Conservation (phyloP, 2,329 filamentous ascomycete genomes). For the Cladophialophora immunda region DNA sequence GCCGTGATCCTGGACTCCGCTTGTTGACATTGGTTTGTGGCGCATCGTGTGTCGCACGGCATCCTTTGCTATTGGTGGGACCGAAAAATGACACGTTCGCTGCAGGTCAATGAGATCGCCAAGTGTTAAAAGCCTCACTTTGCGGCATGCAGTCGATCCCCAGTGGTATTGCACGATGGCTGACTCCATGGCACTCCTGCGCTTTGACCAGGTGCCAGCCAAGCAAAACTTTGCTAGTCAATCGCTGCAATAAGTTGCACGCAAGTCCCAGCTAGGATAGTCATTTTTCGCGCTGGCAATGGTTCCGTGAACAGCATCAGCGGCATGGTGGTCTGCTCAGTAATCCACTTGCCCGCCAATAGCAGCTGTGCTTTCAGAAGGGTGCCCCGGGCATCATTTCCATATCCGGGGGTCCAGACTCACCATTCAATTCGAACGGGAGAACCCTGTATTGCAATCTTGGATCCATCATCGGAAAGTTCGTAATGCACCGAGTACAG, state of each 20-base stretch:
- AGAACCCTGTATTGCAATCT: not conserved
- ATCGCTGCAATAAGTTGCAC: not conserved
- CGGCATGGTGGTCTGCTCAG: not conserved
- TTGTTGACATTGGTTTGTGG: conserved; percentile 21
- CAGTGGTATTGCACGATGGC: not conserved
- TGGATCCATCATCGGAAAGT: not conserved
- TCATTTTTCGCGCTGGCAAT: not conserved
- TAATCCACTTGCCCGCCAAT: not conserved
- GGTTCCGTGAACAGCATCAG: not conserved
- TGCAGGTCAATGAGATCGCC: conserved; percentile 23
- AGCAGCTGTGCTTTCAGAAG: not conserved
- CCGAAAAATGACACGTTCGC: conserved; percentile 33
- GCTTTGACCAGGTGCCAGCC: not conserved
- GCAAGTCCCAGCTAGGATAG: not conserved
- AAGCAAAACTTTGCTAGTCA: not conserved
- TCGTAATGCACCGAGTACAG: not conserved
- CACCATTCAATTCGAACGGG: not conserved
- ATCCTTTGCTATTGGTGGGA: conserved; percentile 20
- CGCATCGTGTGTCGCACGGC: conserved; percentile 14
- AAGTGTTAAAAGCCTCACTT: conserved; percentile 30
- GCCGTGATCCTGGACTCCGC: not conserved
- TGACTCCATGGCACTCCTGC: not conserved
- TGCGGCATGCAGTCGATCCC: conserved; percentile 9
- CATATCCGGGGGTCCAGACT: not conserved
- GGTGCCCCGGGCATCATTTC: not conserved